Evolutionary conservation across 257 asterid species (phyloP).

Genomic region (Solanum sitiens): DNA sequence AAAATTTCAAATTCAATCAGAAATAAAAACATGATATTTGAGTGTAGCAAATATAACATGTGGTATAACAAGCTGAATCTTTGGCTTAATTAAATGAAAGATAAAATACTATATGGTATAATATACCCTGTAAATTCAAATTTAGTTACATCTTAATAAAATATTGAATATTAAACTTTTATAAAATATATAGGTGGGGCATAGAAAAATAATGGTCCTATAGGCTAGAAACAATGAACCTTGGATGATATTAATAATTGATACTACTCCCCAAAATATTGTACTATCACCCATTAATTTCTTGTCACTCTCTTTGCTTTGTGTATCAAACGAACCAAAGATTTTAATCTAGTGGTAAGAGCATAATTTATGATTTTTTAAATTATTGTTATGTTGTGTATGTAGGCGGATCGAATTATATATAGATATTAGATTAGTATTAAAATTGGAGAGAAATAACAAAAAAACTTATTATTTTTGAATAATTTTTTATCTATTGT

Average conservation of each 20-base stretch:
- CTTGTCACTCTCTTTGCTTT: not conserved
- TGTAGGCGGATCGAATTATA: not conserved
- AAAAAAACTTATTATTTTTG: not conserved
- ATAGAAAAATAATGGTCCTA: not conserved
- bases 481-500: not conserved
- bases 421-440: not conserved
- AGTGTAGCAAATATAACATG: not conserved
- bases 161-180: not conserved
- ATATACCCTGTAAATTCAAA: rapidly evolving
- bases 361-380: not conserved
- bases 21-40: not conserved
- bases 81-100: not conserved
- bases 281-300: not conserved
- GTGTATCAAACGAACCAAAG: not conserved
- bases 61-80: not conserved
- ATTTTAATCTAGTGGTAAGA: not conserved
- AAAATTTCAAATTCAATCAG: not conserved
- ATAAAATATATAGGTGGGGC: not conserved
- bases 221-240: not conserved
- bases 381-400: not conserved
- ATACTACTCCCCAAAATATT: not conserved
- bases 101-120: not conserved
- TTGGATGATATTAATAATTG: not conserved
- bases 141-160: too few species aligned
- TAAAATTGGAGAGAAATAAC: not conserved